These are phyloP conservation scores for Boletus mariae DNA, from an alignment of 1,284 basidiomycete species.

Conservation along the genomic window DNA sequence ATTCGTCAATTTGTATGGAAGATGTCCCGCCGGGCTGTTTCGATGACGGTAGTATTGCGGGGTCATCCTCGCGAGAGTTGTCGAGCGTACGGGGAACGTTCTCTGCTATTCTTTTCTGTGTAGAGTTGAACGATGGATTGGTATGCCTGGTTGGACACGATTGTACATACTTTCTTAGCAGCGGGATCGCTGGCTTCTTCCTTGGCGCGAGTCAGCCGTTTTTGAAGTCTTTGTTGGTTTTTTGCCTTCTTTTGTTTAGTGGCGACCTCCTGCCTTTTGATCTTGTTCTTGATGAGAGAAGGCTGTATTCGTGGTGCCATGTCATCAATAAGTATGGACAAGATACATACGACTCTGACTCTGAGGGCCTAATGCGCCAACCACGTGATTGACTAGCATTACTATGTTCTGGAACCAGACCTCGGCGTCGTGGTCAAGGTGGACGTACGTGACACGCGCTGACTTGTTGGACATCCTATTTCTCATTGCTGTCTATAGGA, in stretches of 20 bases:
- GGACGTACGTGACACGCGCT: slow-evolving; percentile 50
- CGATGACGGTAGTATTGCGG: slow-evolving; percentile 65
- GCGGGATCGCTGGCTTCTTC: slow-evolving; percentile 67
- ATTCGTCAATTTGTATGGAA: slow-evolving; percentile 49
- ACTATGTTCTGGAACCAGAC: slow-evolving; percentile 70
- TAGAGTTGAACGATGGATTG: not conserved
- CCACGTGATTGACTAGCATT: slow-evolving; percentile 20
- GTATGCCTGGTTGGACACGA: slow-evolving; percentile 1
- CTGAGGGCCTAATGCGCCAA: not conserved
- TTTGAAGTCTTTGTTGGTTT: slow-evolving; percentile 77
- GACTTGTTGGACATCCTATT: not conserved
- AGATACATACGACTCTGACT: not conserved
- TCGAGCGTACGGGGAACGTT: slow-evolving; percentile 93
- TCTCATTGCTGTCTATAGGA: slow-evolving; percentile 49
- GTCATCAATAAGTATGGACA: not conserved
- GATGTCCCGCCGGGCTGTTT: slow-evolving; percentile 33
- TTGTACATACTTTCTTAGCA: slow-evolving; percentile 62
- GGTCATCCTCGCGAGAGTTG: slow-evolving; percentile 88
- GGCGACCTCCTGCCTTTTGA: slow-evolving; percentile 76
- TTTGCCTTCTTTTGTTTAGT: slow-evolving; percentile 79
- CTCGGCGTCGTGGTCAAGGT: slow-evolving; percentile 91
- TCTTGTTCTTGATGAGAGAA: slow-evolving; percentile 77
- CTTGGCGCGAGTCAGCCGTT: slow-evolving; percentile 72
- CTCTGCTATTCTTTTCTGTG: slow-evolving; percentile 73
- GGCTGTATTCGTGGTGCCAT: slow-evolving; percentile 63